Conservation (phyloP, 2,329 filamentous ascomycete species). For the Orbilia oligospora region DNA sequence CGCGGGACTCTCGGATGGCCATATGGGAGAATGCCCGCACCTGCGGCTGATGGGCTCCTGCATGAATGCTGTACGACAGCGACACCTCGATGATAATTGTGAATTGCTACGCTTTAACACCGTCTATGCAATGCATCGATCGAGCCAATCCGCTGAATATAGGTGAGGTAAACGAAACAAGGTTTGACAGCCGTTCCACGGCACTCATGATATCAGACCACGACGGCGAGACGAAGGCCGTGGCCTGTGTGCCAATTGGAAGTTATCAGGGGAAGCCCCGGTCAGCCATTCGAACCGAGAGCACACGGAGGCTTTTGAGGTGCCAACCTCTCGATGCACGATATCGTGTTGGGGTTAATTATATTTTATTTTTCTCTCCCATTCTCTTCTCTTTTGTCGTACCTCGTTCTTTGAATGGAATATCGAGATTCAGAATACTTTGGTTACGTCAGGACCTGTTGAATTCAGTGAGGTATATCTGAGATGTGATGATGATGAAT, state of each 20-base stretch:
- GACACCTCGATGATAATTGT: constrained; percentile 5
- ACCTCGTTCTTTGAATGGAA: constrained; percentile 21
- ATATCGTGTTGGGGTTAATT: no score
- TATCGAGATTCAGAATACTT: not conserved
- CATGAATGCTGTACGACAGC: constrained; percentile 50
- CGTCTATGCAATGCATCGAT: constrained; percentile 20
- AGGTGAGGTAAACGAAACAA: constrained; percentile 48
- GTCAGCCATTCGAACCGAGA: constrained; percentile 32
- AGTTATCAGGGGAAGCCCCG: constrained; percentile 17
- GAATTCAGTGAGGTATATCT: not conserved
- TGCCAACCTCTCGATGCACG: constrained; percentile 37
- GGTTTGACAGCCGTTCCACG: constrained; percentile 60
- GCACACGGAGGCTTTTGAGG: constrained; percentile 17
- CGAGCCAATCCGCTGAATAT: constrained; percentile 22
- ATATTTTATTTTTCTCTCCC: not conserved
- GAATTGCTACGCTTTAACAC: constrained; percentile 4
- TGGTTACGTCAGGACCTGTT: not conserved
- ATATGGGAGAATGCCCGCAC: constrained; percentile 31
- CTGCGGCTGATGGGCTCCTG: constrained; percentile 49
- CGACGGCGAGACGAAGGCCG: constrained; percentile 17
- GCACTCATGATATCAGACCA: constrained; percentile 52
- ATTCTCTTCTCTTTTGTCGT: constrained; percentile 3
- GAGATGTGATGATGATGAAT: not conserved
- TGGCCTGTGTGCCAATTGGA: constrained; percentile 28
- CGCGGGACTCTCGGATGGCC: constrained; percentile 28